These are phyloP conservation scores for Talaromyces piceae DNA, from an alignment of 2,329 filamentous ascomycete species.

Conservation along the genomic window DNA sequence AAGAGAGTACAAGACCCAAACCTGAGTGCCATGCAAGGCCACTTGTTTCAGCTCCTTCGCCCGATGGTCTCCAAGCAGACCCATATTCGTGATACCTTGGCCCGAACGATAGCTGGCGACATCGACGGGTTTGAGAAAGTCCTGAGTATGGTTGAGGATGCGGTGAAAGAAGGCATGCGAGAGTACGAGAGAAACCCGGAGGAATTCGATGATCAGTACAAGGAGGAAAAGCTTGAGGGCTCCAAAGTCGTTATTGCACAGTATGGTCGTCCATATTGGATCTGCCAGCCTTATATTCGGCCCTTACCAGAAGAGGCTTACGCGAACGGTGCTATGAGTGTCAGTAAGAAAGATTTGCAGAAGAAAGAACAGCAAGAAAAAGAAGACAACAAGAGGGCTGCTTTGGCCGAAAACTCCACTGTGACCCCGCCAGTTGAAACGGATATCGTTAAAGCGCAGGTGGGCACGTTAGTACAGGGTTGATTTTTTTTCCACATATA, in stretches of 20 bases:
- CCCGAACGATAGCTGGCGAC: constrained; percentile 59
- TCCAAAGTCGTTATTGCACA: constrained; percentile 57
- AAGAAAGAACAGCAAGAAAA: not conserved
- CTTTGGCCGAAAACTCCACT: not conserved
- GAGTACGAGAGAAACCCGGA: constrained; percentile 51
- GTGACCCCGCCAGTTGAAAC: not conserved
- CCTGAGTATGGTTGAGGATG: constrained; percentile 65
- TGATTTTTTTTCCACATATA: constrained; percentile 1
- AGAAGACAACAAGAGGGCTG: not conserved
- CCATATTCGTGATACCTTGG: constrained; percentile 77
- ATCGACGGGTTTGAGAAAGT: constrained; percentile 71
- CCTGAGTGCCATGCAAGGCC: constrained; percentile 74
- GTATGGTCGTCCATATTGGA: constrained; percentile 80
- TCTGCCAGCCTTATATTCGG: constrained; percentile 79
- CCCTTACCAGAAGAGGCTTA: constrained; percentile 83
- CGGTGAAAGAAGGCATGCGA: constrained; percentile 63
- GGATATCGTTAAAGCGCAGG: not conserved
- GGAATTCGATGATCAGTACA: constrained; percentile 22
- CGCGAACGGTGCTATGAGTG: constrained; percentile 66
- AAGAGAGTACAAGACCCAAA: constrained; percentile 54
- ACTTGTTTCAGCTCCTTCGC: constrained; percentile 85
- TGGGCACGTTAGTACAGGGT: not conserved
- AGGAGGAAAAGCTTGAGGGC: constrained; percentile 28
- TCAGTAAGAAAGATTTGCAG: constrained; percentile 57
- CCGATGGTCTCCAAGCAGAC: constrained; percentile 74